These are phyloP conservation scores for Russula sp. DNA, from an alignment of 768 basidiomycete genomes.

Conservation along the genomic window DNA sequence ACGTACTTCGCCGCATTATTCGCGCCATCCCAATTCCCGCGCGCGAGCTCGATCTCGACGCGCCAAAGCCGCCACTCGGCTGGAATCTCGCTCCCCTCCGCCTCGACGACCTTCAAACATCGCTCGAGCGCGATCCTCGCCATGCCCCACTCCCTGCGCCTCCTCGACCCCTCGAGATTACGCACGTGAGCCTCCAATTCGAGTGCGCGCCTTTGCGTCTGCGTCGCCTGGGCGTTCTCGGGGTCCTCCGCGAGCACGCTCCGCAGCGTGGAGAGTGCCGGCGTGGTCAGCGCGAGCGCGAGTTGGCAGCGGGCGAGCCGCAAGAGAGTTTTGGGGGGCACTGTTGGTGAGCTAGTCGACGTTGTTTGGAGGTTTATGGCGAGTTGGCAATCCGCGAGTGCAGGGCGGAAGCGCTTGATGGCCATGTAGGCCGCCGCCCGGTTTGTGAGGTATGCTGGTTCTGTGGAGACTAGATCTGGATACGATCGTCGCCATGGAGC, in stretches of 20 bases:
- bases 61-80: constrained; percentile 76
- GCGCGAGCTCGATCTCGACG: constrained; percentile 68
- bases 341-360: constrained; percentile 4
- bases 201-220: constrained; percentile 53
- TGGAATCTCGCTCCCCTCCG: constrained; percentile 69
- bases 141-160: constrained; percentile 64
- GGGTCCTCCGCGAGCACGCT: constrained; percentile 34
- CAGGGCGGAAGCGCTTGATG: constrained; percentile 64
- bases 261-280: constrained; percentile 62
- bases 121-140: constrained; percentile 76
- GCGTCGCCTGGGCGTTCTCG: constrained; percentile 20
- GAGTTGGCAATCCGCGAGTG: constrained; percentile 72
- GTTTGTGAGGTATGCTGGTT: constrained; percentile 77
- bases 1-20: constrained; percentile 66
- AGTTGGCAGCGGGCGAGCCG: constrained; percentile 81
- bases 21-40: constrained; percentile 69
- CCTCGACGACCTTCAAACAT: constrained; percentile 63
- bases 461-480: constrained; percentile 30
- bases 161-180: constrained; percentile 51
- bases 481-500: neutral
- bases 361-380: constrained; percentile 57
- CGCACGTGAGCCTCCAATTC: constrained; percentile 59
- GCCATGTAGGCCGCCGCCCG: constrained; percentile 83
- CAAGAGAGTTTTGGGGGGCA: constrained; percentile 72
- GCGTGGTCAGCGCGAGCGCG: constrained; percentile 61